A percentile compares a stretch with the other conserved stretches of the same genome.
Conservation (phyloP, 2,329 filamentous ascomycete species). For the Fusarium equiseti region DNA sequence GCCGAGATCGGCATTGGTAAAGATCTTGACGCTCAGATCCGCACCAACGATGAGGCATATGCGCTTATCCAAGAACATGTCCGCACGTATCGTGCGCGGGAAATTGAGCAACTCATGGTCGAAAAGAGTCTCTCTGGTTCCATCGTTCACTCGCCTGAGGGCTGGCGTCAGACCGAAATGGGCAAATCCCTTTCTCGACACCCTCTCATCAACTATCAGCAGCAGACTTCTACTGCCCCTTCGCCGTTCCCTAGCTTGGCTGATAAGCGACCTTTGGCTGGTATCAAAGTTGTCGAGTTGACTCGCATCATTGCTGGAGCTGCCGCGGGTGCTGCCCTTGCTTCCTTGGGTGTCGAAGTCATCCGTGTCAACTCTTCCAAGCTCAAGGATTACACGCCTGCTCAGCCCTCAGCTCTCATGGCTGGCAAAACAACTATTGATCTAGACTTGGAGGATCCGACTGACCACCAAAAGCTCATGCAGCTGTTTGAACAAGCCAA, state of each 20-base stretch:
- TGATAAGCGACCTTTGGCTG: background rate
- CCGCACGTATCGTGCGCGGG: background rate
- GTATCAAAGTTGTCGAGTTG: background rate
- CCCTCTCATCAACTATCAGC: background rate
- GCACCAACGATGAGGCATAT: background rate
- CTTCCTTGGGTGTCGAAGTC: background rate
- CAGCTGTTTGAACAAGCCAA: too few species aligned
- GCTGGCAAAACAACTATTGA: background rate
- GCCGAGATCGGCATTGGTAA: too few species aligned
- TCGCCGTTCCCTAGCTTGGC: background rate
- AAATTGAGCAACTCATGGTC: background rate
- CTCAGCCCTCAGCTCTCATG: background rate
- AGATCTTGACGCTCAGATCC: constrained; percentile 50
- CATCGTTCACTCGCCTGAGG: background rate
- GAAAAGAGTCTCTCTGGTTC: constrained; percentile 7
- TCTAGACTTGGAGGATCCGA: too few species aligned
- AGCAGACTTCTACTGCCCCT: background rate
- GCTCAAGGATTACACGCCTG: too few species aligned
- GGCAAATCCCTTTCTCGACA: background rate
- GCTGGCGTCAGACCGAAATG: background rate
- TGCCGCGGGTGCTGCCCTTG: background rate
- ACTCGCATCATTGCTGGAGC: constrained; percentile 2
- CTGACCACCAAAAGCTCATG: too few species aligned
- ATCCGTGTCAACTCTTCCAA: background rate
- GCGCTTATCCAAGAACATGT: background rate